Evolutionary conservation across 2,329 filamentous ascomycete genomes (phyloP), one percentile per base, ranked within the genome.

Genomic region (Didymella pinodella): DNA sequence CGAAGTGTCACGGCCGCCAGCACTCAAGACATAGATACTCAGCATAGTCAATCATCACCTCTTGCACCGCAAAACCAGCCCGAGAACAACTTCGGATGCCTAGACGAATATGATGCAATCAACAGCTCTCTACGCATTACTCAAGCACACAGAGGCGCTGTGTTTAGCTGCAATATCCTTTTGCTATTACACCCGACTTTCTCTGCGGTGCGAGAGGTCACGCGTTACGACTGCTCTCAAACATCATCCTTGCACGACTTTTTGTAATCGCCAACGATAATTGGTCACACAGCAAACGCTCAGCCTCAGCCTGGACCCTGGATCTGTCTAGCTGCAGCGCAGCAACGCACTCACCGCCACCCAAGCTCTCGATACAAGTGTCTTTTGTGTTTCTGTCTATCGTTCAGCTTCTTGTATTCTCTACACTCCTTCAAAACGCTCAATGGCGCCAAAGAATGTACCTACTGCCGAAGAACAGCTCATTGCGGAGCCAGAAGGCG

Each of bases 401-500:
- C 22, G 14, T 36, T 32, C 11, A 5, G 4, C 7, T 38, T 28
- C 14, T 28, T n/a, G 40, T 28, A 31, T 14, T 58, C 40, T 40
- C 36, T 18, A 53, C 51, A 40, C 36, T 48, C 50, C 16, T 49
- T 32, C 12, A 36, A 18, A 52, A 34, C 46, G 41, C 26, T 57
- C 54, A 59, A 76, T 76, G 73, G 61, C 70, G 20, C 59, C 66
- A 10, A 66, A 61, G 58, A 64, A 72, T 14, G 41, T 64, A 8
- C 66, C 71, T 3, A 64, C 72, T 18, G 67, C 72, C 14, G 73
- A 75, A 57, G 75, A 77, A 46, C 69, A 74, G 55, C 57, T 72
- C 59, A 75, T 81, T 63, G 82, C 77, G 26, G 76, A 80, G 66
- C 74, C 79, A 28, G 77, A 78, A 64, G 76, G 78, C 62, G 68